Base-by-base conservation (phyloP, 2,329 filamentous ascomycete genomes). In the Scytalidium lignicola region DNA sequence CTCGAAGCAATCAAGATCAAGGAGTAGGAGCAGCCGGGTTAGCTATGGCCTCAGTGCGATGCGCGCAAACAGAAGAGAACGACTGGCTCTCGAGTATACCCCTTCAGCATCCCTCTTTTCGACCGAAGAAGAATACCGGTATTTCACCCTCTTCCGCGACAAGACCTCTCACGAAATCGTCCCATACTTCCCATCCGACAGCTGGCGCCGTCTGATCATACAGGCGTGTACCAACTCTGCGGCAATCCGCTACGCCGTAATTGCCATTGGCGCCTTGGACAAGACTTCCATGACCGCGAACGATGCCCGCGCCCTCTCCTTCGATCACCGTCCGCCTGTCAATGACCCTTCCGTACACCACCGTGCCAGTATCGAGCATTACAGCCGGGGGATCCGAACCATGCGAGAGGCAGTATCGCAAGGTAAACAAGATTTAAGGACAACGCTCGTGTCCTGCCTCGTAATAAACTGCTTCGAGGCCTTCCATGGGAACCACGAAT, bases 181-280 rank as follows among this genome's bases (percentile, higher is more conserved):
- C 46, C 51, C 51, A 7, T 55, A 55, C 23, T 56, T 57, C 32
- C 43, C 51, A 10, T 42, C 50, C 21, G 44, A 51, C 2, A 43
- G 43, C 4, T 61, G 58, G 57, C 52, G 52, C 13, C 46, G 48
- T 28, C 41, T 52, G 10, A 56, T 56, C 3, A 42, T 60, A 3
- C 52, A 53, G 44, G 53, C 56, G 41, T 56, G 54, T 20, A 26
- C 49, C 40, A 43, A 37, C 2, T 52, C 51, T 5, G 44, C 51
- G 17, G 58, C 55, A 29, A 46, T 62, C n/a, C 54, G 57, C 18
- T 55, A 62, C 51, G 59, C 47, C n/a, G 48, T 61, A n/a, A 50
- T 62, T 2, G 59, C 59, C 13, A 54, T 60, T 21, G 54, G 56
- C 12, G 59, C 59, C 17, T 43, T 62, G 12, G 49, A 48, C 17